Conservation (phyloP, 1,139 yeast species). For the Suhomyces panamericanus region DNA sequence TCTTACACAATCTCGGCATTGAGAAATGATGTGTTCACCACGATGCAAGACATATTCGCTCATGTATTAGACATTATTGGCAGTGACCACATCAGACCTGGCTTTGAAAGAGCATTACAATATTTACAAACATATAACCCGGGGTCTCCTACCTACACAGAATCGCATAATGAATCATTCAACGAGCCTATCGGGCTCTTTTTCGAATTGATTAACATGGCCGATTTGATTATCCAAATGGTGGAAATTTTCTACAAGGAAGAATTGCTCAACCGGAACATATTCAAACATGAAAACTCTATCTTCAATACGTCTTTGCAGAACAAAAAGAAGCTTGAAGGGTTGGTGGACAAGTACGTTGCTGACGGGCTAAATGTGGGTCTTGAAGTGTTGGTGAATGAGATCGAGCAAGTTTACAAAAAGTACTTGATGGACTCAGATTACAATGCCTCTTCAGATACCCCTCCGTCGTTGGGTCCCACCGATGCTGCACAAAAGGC, state of each 20-base stretch:
- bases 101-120: slow-evolving; percentile 77
- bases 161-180: slow-evolving; percentile 28
- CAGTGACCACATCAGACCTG: slow-evolving; percentile 69
- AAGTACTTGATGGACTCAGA: slow-evolving; percentile 29
- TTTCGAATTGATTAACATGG: slow-evolving; percentile 87
- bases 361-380: slow-evolving; percentile 93
- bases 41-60: slow-evolving; percentile 62
- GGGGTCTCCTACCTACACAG: slow-evolving; percentile 26
- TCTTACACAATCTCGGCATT: slow-evolving; percentile 36
- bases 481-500: slow-evolving; percentile 69
- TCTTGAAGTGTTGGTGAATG: slow-evolving; percentile 81
- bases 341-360: slow-evolving; percentile 78
- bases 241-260: slow-evolving; percentile 86
- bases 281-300: slow-evolving; percentile 69
- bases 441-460: slow-evolving; percentile 32
- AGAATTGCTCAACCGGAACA: slow-evolving; percentile 64
- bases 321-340: slow-evolving; percentile 77
- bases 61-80: slow-evolving; percentile 67
- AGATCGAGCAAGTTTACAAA: slow-evolving; percentile 50
- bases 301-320: slow-evolving; percentile 79
- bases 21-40: slow-evolving; percentile 31
- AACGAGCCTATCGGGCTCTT: slow-evolving; percentile 86
- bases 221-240: slow-evolving; percentile 92
- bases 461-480: slow-evolving; percentile 45
- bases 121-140: slow-evolving; percentile 75